Evolutionary conservation across 148 eudicot species (phyloP), one percentile per base, ranked within the genome.

Genomic region (Rheum nobile): DNA sequence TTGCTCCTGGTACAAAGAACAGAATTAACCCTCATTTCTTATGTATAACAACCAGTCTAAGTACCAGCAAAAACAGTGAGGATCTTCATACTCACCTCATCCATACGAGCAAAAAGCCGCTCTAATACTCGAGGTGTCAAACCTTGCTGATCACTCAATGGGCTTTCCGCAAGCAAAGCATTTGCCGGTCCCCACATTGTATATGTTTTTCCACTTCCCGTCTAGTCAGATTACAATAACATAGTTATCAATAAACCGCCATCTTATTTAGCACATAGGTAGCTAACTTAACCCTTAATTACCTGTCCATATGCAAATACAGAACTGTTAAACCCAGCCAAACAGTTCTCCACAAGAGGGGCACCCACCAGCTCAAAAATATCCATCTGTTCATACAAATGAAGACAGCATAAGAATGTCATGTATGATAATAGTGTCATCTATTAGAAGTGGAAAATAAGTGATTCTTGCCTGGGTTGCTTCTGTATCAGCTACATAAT

Each of bases 281-380:
- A 19, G 73, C n/a, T 5, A 71, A 71, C 2, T 17, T 5, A 28
- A 44, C 38, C 12, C 61, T 39, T 71, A 16, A 65, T n/a, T 86
- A 96, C 99, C 97, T 92, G 99, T 76, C 99, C 99, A 75, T 96
- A 96, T 32, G 97, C 99, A 84, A 95, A 96, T 50, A 96, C 97
- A 19, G 99, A 92, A 76, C 99, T 96, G 72, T 92, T 96, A 76
- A 92, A 92, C 39, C 99, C 99, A 70, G 97, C 86, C 77, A 96
- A 85, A 86, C 99, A 96, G 78, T 96, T 96, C 76, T 96, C 99
- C 28, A 96, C 93, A 38, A 96, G 94, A 74, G 99, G 99, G 57
- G 88, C 92, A 79, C 99, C 99, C 17, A 96, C 92, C 63, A 84
- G 90, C 83, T 96, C 85, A 81, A 96, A 96, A 70, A 96, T 87